Evolutionary conservation across 176 grass and related monocot species (phyloP).

Genomic region (Paspalum notatum): DNA sequence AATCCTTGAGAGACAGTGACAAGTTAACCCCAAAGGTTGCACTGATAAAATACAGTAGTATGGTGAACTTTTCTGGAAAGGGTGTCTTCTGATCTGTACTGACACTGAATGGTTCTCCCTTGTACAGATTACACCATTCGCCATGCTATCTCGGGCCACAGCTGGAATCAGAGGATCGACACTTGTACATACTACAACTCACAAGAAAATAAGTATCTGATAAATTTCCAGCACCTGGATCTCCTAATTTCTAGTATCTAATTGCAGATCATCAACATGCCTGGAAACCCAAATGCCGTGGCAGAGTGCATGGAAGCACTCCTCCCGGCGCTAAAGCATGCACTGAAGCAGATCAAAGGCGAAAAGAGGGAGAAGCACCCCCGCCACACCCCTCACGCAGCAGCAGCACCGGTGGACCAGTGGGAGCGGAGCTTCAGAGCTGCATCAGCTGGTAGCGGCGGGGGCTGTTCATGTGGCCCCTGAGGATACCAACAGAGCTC

Average conservation of each 20-base stretch:
- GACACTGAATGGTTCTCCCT: background rate
- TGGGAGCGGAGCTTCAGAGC: constrained; percentile 80
- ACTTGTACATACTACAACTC: constrained; percentile 45
- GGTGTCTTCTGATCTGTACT: background rate
- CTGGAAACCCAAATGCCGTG: constrained; percentile 89
- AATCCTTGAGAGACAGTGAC: background rate
- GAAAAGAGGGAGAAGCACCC: constrained; percentile 96
- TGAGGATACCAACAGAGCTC: background rate
- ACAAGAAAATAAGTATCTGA: background rate
- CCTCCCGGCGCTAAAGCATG: constrained; percentile 75
- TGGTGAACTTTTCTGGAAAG: background rate
- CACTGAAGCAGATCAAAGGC: constrained; percentile 80
- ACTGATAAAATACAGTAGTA: background rate
- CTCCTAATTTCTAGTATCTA: background rate
- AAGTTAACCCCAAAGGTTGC: background rate
- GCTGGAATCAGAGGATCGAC: constrained; percentile 93
- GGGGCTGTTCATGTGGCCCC: constrained; percentile 56
- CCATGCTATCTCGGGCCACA: constrained; percentile 81
- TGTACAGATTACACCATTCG: constrained; percentile 82
- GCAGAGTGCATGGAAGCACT: constrained; percentile 83
- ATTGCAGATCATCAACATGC: constrained; percentile 95
- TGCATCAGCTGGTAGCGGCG: constrained; percentile 21
- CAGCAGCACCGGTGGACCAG: constrained; percentile 53
- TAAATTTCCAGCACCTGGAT: background rate
- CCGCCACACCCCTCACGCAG: constrained; percentile 62